Base-by-base conservation (phyloP, 805 yeast species). In the Wickerhamiella cacticola region DNA sequence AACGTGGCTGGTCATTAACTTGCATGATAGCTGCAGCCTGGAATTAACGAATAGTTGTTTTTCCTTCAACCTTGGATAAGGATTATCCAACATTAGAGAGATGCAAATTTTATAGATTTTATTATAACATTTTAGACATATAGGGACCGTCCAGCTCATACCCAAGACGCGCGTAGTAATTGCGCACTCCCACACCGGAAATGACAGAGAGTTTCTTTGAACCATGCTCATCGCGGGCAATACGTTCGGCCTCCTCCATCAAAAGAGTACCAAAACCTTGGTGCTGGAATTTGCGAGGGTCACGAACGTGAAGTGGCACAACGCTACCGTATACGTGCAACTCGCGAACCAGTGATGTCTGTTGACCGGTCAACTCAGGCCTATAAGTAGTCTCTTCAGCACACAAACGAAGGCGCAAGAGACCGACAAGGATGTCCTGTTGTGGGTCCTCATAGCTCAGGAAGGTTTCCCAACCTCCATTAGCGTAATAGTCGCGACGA, bases 221-320 rank as follows among this genome's bases (percentile, higher is more conserved):
- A 0, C 96, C 95, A 63, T 92, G 98, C 63, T 92, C 98, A 59
- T 87, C 96, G 45, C 79, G 74, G 1, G 98, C 92, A 51, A 92
- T 92, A 55, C 96, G 75, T 59, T 86, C 97, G 2, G 98, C 98
- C 65, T 92, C 98, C 65, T 92, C 97, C 98, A 92, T 92, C 45
- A 92, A 67, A 58, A 92, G 71, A 5, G 98, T 89, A 53, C 98
- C 98, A 63, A 89, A 92, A 18, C 98, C 98, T 71, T 92, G 98
- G 69, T 92, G 98, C 68, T 92, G 98, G 71, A 92, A 92, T 65
- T 92, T 92, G 60, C 95, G 75, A 41, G 98, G 98, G 66, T 92
- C 98, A 56, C 97, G 75, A 3, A 94, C 82, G 63, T 92, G 98
- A 50, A 92, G 67, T 3, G 98, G 97, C 18, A 92, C 98, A 16